A percentile compares a stretch with the other conserved stretches of the same genome.
Evolutionary conservation across 2,329 filamentous ascomycete genomes (phyloP).

Genomic region (Lithohypha guttulata): DNA sequence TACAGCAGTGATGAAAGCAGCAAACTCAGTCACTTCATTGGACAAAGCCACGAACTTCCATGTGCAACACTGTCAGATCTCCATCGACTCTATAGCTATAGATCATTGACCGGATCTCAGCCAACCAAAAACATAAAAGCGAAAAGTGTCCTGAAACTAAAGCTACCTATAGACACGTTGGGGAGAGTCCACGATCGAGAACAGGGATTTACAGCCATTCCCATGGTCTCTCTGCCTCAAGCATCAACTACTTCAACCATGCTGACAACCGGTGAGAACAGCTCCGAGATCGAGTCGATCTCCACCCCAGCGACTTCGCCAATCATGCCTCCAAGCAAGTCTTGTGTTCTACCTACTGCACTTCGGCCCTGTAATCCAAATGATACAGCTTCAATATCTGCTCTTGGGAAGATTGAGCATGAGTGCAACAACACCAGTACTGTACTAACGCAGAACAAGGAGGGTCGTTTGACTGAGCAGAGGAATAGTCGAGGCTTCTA

Average conservation of each 20-base stretch:
- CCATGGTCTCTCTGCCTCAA: background rate
- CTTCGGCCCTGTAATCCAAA: background rate
- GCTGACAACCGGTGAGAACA: constrained; percentile 3
- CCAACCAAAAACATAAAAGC: constrained; percentile 3
- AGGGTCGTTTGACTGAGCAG: too few species aligned
- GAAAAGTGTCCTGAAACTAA: constrained; percentile 12
- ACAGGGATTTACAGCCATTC: constrained; percentile 2
- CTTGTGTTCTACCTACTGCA: constrained; percentile 8
- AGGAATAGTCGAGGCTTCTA: constrained; percentile 4
- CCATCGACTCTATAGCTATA: constrained; percentile 6
- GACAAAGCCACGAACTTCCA: background rate
- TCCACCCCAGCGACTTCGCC: constrained; percentile 14
- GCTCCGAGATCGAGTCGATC: constrained; percentile 7
- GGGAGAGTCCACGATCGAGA: constrained; percentile 9
- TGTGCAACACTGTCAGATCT: too few species aligned
- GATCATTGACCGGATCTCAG: constrained; percentile 4
- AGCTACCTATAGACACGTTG: constrained; percentile 15
- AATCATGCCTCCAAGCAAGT: constrained; percentile 2
- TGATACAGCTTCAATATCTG: background rate
- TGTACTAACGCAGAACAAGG: too few species aligned
- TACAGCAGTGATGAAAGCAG: constrained; percentile 1
- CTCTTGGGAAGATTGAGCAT: too few species aligned
- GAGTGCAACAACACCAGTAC: too few species aligned
- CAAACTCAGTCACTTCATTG: background rate
- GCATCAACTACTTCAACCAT: constrained; percentile 13